Percentiles rank a stretch among this genome's conserved stretches.
Evolutionary conservation across 495 filamentous ascomycete species (phyloP).

Genomic region (Neurospora sp.): DNA sequence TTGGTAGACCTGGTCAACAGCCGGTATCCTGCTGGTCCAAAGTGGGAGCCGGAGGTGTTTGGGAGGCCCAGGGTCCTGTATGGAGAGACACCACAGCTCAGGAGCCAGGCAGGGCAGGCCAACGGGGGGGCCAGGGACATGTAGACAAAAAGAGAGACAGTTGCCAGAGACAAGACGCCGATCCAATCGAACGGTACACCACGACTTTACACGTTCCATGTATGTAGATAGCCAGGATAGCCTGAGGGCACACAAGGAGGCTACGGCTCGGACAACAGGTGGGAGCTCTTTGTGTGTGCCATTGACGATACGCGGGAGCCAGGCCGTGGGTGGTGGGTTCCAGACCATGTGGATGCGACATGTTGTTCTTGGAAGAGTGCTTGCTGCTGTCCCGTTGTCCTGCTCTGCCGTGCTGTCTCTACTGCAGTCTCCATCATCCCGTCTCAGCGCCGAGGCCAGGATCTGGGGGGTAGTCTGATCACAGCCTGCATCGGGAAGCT

Average conservation of each 20-base stretch:
- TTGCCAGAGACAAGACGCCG: not conserved
- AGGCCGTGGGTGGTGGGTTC: not conserved
- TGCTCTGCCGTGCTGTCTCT: not conserved
- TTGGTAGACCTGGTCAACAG: not conserved
- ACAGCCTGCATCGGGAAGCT: slow-evolving; percentile 1
- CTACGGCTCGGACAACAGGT: not conserved
- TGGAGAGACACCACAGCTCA: not conserved
- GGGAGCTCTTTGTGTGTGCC: not conserved
- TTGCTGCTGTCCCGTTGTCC: not conserved
- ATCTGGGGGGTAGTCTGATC: slow-evolving; percentile 7
- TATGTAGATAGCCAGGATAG: not conserved
- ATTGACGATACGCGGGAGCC: not conserved
- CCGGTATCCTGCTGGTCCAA: not conserved
- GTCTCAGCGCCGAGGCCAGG: not conserved
- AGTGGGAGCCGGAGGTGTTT: not conserved
- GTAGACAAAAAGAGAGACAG: not conserved
- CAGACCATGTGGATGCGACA: not conserved
- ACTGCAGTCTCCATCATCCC: not conserved
- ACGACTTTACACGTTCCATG: not conserved
- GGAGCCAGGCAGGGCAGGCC: not conserved
- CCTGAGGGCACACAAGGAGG: not conserved
- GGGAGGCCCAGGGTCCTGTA: not conserved
- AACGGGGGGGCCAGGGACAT: not conserved
- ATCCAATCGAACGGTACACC: not conserved
- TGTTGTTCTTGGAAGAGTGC: not conserved